Base-by-base conservation (phyloP, 164 flowering plant genomes). In the Nymphaea colorata region DNA sequence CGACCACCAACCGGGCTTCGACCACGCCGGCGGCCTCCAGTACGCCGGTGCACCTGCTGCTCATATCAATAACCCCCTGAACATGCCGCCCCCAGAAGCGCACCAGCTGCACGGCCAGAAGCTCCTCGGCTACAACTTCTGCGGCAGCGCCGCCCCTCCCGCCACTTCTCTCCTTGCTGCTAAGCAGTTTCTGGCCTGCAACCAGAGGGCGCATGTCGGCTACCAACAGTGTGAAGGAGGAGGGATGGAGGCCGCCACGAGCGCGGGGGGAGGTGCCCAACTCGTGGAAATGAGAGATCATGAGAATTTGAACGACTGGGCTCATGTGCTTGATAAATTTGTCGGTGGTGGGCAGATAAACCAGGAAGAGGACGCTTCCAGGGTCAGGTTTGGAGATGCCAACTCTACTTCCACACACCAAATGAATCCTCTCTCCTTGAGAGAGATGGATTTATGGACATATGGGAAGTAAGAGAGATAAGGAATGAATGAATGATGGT, bases 401-500 rank as follows among this genome's bases (percentile, higher is more conserved):
- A 79, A 70, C 67, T 67, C 79, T 25, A 25, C 36, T 2, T 74
- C 84, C 2, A 77, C 69, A 4, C 76, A 72, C 25, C 88, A 77
- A 41, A 84, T 81, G 2, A 84, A 82, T 67, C 89, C 79, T 62
- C 78, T 81, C 11, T 75, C 97, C 0, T 71, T 87, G 44, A 79
- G 91, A 0, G 92, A 89, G 75, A 91, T 87, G 91, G 87, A 91
- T 62, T 86, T 91, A 57, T 91, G 97, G 96, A 89, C 83, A 25
- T 91, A 85, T 59, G 86, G 74, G 2, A 87, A 87, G 72, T 87
- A 77, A 42, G 4, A 64, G 64, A 11, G 10, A 8, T 55, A 10
- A 25, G 36, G 36, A 25, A 25, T 25, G 36, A 25, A 25, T 25
- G 36, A 25, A 25, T 25, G 36, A 25, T 25, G 36, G 36, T 25